phyloP scores from a whole-genome alignment of 352 stramenopile genomes.

The Phytophthora foliorum region DNA sequence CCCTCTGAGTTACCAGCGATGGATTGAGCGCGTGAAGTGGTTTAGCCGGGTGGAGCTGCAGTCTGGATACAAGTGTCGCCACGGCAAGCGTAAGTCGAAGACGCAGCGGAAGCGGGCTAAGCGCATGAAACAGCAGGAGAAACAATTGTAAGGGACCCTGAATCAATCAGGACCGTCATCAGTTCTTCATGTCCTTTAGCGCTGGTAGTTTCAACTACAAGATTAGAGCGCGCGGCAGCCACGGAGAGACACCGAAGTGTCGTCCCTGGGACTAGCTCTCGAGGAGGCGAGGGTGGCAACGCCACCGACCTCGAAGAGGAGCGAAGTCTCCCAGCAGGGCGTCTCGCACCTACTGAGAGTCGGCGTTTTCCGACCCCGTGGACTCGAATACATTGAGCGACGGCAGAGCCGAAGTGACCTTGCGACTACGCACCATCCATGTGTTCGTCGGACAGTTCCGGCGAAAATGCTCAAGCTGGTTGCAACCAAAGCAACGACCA shows the following conservation, averaged over 20 bases:
- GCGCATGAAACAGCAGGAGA: no score
- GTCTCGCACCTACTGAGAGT: constrained; percentile 1
- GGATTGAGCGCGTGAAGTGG: no score
- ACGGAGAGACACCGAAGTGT: constrained; percentile 3
- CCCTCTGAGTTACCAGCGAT: no score
- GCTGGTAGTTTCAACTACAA: constrained; percentile 1
- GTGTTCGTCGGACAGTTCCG: not conserved
- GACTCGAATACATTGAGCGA: not conserved
- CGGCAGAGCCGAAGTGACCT: not conserved
- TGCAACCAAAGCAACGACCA: not conserved
- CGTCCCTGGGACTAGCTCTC: not conserved
- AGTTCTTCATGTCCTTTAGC: not conserved
- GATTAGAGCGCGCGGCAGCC: not conserved
- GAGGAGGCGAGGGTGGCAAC: not conserved
- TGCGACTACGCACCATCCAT: not conserved
- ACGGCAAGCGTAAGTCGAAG: no score
- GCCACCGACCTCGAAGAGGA: not conserved
- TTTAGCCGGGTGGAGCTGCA: no score
- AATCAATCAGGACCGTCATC: no score
- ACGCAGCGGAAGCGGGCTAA: no score
- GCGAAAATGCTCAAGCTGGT: not conserved
- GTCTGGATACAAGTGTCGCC: no score
- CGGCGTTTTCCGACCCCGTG: not conserved
- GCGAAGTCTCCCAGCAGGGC: not conserved
- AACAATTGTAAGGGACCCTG: no score